These are phyloP conservation scores for Ogataea kodamae DNA, from an alignment of 805 yeast species.

Conservation along the genomic window DNA sequence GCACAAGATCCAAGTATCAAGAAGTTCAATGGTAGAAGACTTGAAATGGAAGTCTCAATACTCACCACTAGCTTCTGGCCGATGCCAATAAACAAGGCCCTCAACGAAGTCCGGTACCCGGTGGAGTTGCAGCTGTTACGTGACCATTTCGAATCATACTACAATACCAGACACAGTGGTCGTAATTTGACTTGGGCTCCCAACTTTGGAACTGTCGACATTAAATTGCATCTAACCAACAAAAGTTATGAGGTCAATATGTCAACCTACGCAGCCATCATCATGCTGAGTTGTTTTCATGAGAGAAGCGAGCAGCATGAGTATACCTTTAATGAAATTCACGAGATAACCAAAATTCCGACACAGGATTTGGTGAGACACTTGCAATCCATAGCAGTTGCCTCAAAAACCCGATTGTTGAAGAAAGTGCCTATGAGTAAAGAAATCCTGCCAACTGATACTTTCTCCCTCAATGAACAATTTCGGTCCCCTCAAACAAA, in stretches of 20 bases:
- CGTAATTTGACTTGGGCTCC: conserved; percentile 75
- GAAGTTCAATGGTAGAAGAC: conserved; percentile 30
- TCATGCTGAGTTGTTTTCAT: conserved; percentile 64
- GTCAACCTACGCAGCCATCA: conserved; percentile 77
- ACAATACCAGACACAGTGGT: conserved; percentile 50
- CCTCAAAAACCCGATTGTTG: conserved; percentile 75
- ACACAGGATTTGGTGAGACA: conserved; percentile 70
- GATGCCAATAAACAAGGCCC: conserved; percentile 39
- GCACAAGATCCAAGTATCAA: conserved; percentile 17
- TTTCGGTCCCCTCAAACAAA: conserved; percentile 67
- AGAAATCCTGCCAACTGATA: conserved; percentile 60
- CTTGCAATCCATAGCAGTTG: conserved; percentile 78
- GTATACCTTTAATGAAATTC: conserved; percentile 60
- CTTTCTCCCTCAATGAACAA: conserved; percentile 61
- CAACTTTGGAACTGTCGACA: conserved; percentile 77
- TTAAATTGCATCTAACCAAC: conserved; percentile 64
- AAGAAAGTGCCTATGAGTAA: conserved; percentile 72
- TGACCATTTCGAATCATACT: conserved; percentile 48
- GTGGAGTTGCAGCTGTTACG: conserved; percentile 40
- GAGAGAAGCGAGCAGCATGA: conserved; percentile 42
- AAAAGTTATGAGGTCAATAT: conserved; percentile 73
- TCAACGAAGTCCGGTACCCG: conserved; percentile 40
- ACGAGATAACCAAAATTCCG: conserved; percentile 66
- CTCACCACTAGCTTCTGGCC: conserved; percentile 72
- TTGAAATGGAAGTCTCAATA: conserved; percentile 47